A percentile compares a stretch with the other conserved stretches of the same genome.
These are phyloP conservation scores for Odonthalia washingtoniensis DNA, from an alignment of 31 red algal species.

Conservation along the genomic window DNA sequence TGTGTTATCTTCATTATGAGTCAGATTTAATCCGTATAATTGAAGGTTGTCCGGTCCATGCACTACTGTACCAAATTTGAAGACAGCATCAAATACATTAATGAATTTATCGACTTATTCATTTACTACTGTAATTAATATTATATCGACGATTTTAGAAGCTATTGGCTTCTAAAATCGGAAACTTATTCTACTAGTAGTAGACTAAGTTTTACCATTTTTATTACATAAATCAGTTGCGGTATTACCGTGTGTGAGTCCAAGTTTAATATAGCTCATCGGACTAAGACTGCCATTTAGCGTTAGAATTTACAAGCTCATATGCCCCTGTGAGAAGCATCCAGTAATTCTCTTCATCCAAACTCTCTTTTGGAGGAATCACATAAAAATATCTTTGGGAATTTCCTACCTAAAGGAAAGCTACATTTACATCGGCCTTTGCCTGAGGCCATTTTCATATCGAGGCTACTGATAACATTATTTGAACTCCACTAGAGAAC, in stretches of 20 bases:
- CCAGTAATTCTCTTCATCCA: neutral
- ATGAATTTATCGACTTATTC: too few relatives aligned
- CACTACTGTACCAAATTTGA: neutral
- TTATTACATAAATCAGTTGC: neutral
- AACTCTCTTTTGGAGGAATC: conserved; percentile 22
- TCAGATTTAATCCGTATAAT: neutral
- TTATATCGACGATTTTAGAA: too few relatives aligned
- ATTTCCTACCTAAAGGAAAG: conserved; percentile 10
- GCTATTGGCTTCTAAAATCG: too few relatives aligned
- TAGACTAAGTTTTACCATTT: too few relatives aligned
- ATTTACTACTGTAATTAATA: too few relatives aligned
- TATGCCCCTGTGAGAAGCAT: conserved; percentile 16
- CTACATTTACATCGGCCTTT: neutral
- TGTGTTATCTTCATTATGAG: neutral
- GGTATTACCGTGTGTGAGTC: neutral
- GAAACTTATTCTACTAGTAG: too few relatives aligned
- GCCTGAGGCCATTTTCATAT: neutral
- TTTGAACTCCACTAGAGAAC: neutral
- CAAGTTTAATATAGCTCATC: neutral
- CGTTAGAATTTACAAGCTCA: conserved; percentile 26
- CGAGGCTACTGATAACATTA: neutral
- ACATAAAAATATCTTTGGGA: conserved; percentile 32
- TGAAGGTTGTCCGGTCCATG: neutral
- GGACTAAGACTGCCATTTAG: conserved; percentile 22
- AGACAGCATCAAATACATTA: neutral